Percentiles rank a stretch among this genome's conserved stretches.
These are phyloP conservation scores for Fusarium sp. DNA, from an alignment of 2,329 filamentous ascomycete species.

Conservation along the genomic window DNA sequence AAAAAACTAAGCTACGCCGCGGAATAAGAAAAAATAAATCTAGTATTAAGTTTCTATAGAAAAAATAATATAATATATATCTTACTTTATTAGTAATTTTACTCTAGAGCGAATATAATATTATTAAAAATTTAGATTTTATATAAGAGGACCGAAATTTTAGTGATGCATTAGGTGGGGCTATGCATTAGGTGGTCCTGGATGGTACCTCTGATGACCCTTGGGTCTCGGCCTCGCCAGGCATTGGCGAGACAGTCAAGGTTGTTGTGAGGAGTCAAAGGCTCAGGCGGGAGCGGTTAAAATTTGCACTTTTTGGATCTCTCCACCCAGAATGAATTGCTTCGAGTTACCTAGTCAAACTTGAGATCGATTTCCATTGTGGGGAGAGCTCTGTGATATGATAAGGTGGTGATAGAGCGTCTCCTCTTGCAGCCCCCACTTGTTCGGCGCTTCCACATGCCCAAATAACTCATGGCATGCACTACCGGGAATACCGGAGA, in stretches of 20 bases:
- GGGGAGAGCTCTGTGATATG: background rate
- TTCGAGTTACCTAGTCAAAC: background rate
- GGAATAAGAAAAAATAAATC: no score
- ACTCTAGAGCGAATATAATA: no score
- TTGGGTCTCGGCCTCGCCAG: background rate
- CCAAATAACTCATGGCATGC: background rate
- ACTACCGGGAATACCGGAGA: background rate
- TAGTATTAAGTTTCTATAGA: no score
- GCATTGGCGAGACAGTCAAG: background rate
- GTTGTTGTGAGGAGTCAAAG: background rate
- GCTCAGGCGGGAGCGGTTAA: background rate
- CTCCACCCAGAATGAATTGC: background rate
- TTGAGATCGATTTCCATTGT: background rate
- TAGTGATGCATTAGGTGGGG: no score
- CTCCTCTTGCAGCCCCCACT: background rate
- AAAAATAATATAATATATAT: no score
- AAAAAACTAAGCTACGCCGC: no score
- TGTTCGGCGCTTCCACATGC: background rate
- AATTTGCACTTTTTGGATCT: background rate
- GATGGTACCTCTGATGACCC: background rate
- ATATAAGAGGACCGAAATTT: no score
- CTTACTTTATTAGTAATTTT: no score
- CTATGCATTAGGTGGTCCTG: no score
- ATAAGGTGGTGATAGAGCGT: background rate
- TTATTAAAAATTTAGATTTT: no score